Conservation (phyloP, 441 rosid species). For the Kokia cookei region DNA sequence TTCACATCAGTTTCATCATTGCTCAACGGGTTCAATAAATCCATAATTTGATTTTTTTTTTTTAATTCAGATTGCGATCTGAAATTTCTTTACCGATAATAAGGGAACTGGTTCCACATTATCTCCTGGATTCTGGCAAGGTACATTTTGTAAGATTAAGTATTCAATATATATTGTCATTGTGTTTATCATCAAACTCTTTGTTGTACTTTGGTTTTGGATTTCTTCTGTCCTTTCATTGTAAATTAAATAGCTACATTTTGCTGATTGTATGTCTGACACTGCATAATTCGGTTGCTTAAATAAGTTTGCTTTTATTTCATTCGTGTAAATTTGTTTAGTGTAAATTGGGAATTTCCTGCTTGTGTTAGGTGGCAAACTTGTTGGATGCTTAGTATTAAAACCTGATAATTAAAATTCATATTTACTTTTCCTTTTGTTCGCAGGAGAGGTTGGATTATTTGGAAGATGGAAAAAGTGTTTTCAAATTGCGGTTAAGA, state of each 20-base stretch:
- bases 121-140: constrained; percentile 92
- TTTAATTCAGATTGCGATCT: constrained; percentile 70
- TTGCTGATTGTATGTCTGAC: background rate
- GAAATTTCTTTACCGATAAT: constrained; percentile 93
- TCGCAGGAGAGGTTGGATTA: constrained; percentile 93
- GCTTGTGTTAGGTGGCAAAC: background rate
- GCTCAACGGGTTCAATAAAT: background rate
- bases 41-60: background rate
- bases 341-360: background rate
- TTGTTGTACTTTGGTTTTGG: background rate
- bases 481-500: constrained; percentile 83
- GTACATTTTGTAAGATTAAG: constrained; percentile 32
- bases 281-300: background rate
- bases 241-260: background rate
- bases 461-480: constrained; percentile 94
- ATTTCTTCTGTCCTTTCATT: background rate
- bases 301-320: background rate
- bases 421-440: constrained; percentile 4
- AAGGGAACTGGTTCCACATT: constrained; percentile 96
- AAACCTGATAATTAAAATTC: constrained; percentile 1
- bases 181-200: background rate
- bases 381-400: background rate
- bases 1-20: background rate
- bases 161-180: background rate
- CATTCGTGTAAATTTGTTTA: background rate